Evolutionary conservation across 2,329 filamentous ascomycete genomes (phyloP).

Genomic region (Aspergillus fijiensis): DNA sequence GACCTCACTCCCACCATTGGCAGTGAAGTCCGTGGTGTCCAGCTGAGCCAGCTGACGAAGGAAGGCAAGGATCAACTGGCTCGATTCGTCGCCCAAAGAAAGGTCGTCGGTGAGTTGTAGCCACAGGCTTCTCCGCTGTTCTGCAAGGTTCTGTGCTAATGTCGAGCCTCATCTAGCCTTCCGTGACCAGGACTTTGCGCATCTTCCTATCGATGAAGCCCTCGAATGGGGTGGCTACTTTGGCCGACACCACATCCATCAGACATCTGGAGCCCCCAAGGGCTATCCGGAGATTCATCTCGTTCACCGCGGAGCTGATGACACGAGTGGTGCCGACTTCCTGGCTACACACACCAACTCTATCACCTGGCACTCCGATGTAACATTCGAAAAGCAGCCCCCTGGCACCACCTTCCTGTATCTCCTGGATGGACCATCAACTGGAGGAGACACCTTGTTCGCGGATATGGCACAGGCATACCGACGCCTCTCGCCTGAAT

Average conservation of each 20-base stretch:
- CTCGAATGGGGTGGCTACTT: slow-evolving; percentile 72
- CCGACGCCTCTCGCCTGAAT: slow-evolving; percentile 72
- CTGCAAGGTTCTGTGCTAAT: neutral
- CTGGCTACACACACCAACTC: slow-evolving; percentile 72
- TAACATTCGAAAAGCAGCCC: slow-evolving; percentile 84
- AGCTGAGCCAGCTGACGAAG: slow-evolving; percentile 66
- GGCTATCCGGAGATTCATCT: slow-evolving; percentile 75
- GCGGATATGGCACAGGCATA: slow-evolving; percentile 79
- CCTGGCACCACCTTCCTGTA: slow-evolving; percentile 89
- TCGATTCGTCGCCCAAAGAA: slow-evolving; percentile 48
- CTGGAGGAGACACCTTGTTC: slow-evolving; percentile 84
- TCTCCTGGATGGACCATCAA: slow-evolving; percentile 75
- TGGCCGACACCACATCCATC: slow-evolving; percentile 78
- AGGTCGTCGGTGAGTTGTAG: slow-evolving; percentile 61
- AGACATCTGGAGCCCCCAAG: slow-evolving; percentile 71
- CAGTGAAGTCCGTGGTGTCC: slow-evolving; percentile 68
- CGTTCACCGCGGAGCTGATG: slow-evolving; percentile 69
- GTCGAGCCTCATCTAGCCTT: slow-evolving; percentile 52
- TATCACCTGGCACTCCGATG: slow-evolving; percentile 85
- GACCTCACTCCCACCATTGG: slow-evolving; percentile 73
- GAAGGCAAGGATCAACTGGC: slow-evolving; percentile 76
- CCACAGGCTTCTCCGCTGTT: neutral
- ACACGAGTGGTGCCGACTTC: slow-evolving; percentile 61
- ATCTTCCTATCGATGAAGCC: slow-evolving; percentile 68
- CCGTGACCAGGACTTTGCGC: slow-evolving; percentile 70